A percentile compares a stretch with the other conserved stretches of the same genome.
These are phyloP conservation scores for Debaryomyces sp. DNA, from an alignment of 1,139 yeast genomes.

Conservation along the genomic window DNA sequence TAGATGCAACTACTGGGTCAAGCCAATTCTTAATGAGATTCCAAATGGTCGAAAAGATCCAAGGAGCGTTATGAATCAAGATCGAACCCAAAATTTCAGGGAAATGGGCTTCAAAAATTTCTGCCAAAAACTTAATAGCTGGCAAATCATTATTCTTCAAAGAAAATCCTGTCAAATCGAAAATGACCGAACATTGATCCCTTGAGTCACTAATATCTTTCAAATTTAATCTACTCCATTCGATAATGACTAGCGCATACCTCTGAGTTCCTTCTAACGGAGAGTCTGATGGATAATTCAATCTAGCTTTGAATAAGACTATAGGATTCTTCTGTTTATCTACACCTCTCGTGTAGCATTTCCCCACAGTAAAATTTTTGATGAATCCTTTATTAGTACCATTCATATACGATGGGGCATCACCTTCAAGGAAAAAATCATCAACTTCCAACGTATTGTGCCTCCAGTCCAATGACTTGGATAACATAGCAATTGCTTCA, in stretches of 20 bases:
- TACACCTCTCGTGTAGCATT: constrained; percentile 43
- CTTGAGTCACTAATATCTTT: constrained; percentile 38
- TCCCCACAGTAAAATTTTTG: constrained; percentile 40
- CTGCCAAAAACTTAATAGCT: constrained; percentile 47
- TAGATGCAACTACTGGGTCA: constrained; percentile 49
- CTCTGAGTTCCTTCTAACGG: constrained; percentile 42
- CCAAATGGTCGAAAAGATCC: constrained; percentile 53
- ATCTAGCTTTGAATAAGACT: constrained; percentile 42
- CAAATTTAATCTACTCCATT: constrained; percentile 42
- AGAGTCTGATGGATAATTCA: constrained; percentile 45
- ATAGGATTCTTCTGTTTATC: constrained; percentile 43
- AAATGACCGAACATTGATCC: constrained; percentile 43
- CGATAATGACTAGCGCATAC: constrained; percentile 42
- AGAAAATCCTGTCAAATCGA: constrained; percentile 50
- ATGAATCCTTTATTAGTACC: constrained; percentile 40
- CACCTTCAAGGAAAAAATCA: constrained; percentile 41
- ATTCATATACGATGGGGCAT: constrained; percentile 37
- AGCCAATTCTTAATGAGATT: constrained; percentile 48
- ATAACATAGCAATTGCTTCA: constrained; percentile 36
- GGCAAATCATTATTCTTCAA: constrained; percentile 49
- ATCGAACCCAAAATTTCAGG: constrained; percentile 49
- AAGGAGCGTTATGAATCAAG: constrained; percentile 50
- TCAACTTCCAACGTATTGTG: constrained; percentile 29
- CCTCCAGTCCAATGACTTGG: constrained; percentile 45
- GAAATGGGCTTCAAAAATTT: constrained; percentile 50